Percentiles rank a stretch among this genome's conserved stretches.
These are phyloP conservation scores for Acer negundo DNA, from an alignment of 345 rosid genomes.

Conservation along the genomic window DNA sequence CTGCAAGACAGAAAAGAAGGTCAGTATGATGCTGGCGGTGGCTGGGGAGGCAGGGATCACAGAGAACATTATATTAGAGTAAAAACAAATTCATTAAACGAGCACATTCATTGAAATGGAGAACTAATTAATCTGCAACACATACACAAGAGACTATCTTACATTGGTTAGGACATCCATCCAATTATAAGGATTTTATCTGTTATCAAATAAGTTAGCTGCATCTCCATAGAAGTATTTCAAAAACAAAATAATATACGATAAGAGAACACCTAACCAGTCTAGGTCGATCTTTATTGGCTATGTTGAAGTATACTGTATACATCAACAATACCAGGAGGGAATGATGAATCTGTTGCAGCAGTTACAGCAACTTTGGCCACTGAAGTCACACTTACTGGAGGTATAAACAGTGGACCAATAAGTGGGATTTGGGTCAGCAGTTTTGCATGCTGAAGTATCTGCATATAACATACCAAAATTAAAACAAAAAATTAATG, in stretches of 20 bases:
- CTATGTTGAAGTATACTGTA: conserved; percentile 44
- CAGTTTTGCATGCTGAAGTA: conserved; percentile 48
- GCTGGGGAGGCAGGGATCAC: no score
- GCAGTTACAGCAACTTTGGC: conserved; percentile 63
- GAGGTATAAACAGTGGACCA: conserved; percentile 61
- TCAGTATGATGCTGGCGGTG: no score
- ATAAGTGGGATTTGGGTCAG: conserved; percentile 51
- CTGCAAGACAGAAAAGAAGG: no score
- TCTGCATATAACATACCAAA: conserved; percentile 31
- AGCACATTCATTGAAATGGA: no score
- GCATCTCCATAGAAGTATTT: neutral
- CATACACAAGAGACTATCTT: neutral
- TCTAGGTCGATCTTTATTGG: conserved; percentile 20
- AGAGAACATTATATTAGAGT: no score
- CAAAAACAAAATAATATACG: neutral
- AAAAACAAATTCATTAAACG: no score
- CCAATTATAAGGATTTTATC: neutral
- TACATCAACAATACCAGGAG: conserved; percentile 56
- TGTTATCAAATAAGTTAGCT: neutral
- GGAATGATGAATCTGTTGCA: conserved; percentile 47
- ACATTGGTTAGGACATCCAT: neutral
- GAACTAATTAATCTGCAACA: neutral
- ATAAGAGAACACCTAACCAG: neutral
- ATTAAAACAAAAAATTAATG: neutral
- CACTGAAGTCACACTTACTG: conserved; percentile 50